phyloP scores from a whole-genome alignment of 352 stramenopile genomes.

The Phytophthora cactorum region DNA sequence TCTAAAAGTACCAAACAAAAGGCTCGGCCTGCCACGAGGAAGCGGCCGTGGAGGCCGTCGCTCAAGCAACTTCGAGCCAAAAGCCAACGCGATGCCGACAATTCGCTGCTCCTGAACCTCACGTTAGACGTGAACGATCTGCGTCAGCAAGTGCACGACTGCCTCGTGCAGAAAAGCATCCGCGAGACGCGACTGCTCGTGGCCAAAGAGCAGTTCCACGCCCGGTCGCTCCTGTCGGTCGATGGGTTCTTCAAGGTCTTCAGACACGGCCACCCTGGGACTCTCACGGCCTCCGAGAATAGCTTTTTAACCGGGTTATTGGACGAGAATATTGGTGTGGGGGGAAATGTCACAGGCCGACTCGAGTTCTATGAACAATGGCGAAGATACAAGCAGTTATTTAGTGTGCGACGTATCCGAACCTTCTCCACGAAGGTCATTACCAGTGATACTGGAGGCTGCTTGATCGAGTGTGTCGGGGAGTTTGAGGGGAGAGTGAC shows the following conservation, averaged over 20 bases:
- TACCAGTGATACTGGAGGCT: constrained; percentile 25
- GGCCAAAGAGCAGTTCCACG: constrained; percentile 37
- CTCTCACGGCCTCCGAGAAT: constrained; percentile 6
- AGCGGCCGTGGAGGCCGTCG: constrained; percentile 13
- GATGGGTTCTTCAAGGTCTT: constrained; percentile 50
- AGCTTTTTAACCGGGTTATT: constrained; percentile 31
- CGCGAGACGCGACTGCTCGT: constrained; percentile 31
- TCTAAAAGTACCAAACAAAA: neutral
- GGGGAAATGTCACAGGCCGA: constrained; percentile 17
- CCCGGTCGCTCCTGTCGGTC: constrained; percentile 25
- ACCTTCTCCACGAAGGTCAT: constrained; percentile 33
- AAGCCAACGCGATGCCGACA: constrained; percentile 22
- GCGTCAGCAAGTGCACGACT: constrained; percentile 36
- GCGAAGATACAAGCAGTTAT: constrained; percentile 50
- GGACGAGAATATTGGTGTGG: constrained; percentile 34
- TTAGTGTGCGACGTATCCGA: constrained; percentile 29
- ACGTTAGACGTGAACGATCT: constrained; percentile 40
- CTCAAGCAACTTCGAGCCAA: constrained; percentile 3
- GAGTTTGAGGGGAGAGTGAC: constrained; percentile 39
- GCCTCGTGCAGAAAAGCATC: constrained; percentile 27
- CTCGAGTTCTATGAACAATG: constrained; percentile 50
- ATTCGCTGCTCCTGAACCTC: constrained; percentile 32
- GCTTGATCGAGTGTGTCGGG: constrained; percentile 36
- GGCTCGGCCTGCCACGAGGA: neutral
- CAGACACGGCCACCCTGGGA: constrained; percentile 20